Conservation (phyloP, 1,139 yeast genomes). For the Torulaspora pretoriensis region DNA sequence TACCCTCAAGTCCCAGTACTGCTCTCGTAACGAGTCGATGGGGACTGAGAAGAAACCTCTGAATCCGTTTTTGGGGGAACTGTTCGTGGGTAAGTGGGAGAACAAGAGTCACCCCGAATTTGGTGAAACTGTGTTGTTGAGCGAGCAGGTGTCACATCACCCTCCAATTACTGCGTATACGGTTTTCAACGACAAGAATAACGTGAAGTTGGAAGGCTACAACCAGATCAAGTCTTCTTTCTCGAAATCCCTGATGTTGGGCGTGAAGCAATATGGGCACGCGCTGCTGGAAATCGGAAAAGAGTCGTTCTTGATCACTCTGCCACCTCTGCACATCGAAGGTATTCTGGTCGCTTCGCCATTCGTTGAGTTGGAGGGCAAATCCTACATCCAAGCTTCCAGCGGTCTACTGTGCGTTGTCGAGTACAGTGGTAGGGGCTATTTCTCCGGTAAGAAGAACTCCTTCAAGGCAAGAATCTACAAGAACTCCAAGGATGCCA, state of each 20-base stretch:
- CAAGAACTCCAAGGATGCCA: slow-evolving; percentile 48
- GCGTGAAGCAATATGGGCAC: slow-evolving; percentile 89
- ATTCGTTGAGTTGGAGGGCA: slow-evolving; percentile 84
- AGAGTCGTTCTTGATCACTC: slow-evolving; percentile 75
- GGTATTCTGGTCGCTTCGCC: slow-evolving; percentile 89
- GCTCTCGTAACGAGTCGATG: slow-evolving; percentile 83
- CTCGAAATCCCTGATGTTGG: slow-evolving; percentile 55
- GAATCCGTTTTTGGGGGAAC: slow-evolving; percentile 91
- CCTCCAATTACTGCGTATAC: slow-evolving; percentile 93
- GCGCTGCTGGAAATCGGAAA: slow-evolving; percentile 64
- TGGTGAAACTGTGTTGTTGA: slow-evolving; percentile 70
- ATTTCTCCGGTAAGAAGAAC: slow-evolving; percentile 93
- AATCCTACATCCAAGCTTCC: slow-evolving; percentile 74
- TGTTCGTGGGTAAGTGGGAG: slow-evolving; percentile 83
- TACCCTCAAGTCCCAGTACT: slow-evolving; percentile 86
- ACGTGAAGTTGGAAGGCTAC: slow-evolving; percentile 75
- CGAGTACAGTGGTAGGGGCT: slow-evolving; percentile 89
- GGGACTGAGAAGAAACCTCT: slow-evolving; percentile 95
- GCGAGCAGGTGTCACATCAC: slow-evolving; percentile 94
- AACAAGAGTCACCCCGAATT: slow-evolving; percentile 45
- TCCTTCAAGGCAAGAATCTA: slow-evolving; percentile 80
- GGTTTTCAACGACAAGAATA: slow-evolving; percentile 64
- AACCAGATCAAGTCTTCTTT: slow-evolving; percentile 84
- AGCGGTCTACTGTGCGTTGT: slow-evolving; percentile 69
- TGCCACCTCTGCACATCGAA: slow-evolving; percentile 94